Evolutionary conservation across 2,329 filamentous ascomycete species (phyloP).

Genomic region (Calonectria leucothoes): DNA sequence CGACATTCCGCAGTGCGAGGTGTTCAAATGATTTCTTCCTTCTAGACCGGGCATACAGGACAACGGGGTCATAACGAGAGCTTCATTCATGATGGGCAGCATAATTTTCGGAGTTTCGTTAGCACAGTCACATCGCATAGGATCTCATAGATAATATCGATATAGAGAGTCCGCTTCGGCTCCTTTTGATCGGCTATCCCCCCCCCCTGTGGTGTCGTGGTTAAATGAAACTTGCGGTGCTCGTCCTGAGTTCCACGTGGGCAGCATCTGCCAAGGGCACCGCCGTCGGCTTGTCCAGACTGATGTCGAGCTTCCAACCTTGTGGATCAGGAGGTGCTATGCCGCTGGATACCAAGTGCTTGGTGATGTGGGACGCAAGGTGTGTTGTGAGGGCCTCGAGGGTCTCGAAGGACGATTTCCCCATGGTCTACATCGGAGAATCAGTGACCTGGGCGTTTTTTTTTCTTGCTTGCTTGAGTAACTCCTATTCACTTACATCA

Average conservation of each 20-base stretch:
- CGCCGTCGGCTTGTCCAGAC: constrained; percentile 78
- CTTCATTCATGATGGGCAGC: not conserved
- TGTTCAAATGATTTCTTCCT: constrained; percentile 32
- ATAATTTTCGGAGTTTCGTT: not conserved
- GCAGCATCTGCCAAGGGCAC: constrained; percentile 79
- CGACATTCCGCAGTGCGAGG: constrained; percentile 74
- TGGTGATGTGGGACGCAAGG: constrained; percentile 59
- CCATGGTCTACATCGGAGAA: constrained; percentile 57
- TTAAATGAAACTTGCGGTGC: constrained; percentile 31
- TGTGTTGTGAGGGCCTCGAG: constrained; percentile 70
- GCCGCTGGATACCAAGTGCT: constrained; percentile 48
- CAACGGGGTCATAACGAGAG: not conserved
- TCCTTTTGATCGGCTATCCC: not conserved
- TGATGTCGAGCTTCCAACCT: constrained; percentile 66
- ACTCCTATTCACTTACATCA: constrained; percentile 59
- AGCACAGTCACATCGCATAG: not conserved
- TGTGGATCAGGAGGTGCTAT: not conserved
- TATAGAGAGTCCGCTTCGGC: not conserved
- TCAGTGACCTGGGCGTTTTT: constrained; percentile 8
- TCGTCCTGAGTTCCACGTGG: constrained; percentile 65
- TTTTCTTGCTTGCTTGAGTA: not conserved
- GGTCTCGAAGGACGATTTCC: constrained; percentile 69
- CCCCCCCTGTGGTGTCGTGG: not conserved
- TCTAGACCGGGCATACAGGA: constrained; percentile 2
- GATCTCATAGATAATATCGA: not conserved